These are phyloP conservation scores for Tolypocladium ovalisporum DNA, from an alignment of 2,329 filamentous ascomycete genomes.

Conservation along the genomic window DNA sequence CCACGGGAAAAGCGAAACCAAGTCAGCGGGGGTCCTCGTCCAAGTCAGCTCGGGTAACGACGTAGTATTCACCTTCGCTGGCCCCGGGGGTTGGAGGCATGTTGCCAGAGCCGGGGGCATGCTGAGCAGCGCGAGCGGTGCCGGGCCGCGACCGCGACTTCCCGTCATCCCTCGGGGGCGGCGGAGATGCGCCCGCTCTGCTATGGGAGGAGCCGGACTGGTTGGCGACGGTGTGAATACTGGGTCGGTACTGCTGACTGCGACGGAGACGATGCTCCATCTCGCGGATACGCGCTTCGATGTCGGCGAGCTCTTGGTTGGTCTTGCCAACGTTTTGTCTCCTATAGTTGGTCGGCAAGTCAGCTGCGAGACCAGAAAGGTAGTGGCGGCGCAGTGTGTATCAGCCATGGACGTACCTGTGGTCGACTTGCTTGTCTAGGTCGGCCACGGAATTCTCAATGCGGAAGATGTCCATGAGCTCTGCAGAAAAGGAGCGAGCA, in stretches of 20 bases:
- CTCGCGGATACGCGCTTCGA: constrained; percentile 74
- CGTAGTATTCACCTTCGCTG: constrained; percentile 51
- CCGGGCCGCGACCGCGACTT: constrained; percentile 41
- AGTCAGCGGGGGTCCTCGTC: constrained; percentile 19
- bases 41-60: constrained; percentile 20
- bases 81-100: constrained; percentile 50
- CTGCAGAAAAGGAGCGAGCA: constrained; percentile 75
- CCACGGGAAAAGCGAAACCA: constrained; percentile 10
- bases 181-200: constrained; percentile 4
- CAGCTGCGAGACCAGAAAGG: background rate
- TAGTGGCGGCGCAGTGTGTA: constrained; percentile 1
- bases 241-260: constrained; percentile 11
- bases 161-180: constrained; percentile 14
- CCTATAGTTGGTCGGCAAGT: constrained; percentile 32
- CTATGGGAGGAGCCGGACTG: constrained; percentile 5
- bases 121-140: constrained; percentile 39
- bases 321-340: constrained; percentile 69
- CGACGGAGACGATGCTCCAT: constrained; percentile 66
- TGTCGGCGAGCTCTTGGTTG: constrained; percentile 69
- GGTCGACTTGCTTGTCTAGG: constrained; percentile 63
- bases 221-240: constrained; percentile 4
- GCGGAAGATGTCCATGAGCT: constrained; percentile 81
- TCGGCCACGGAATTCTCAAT: constrained; percentile 69
- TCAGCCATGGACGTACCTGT: constrained; percentile 53
- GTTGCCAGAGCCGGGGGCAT: constrained; percentile 40